Evolutionary conservation across 805 yeast species (phyloP), one percentile per base, ranked within the genome.

Genomic region (Osmozyma mogii): DNA sequence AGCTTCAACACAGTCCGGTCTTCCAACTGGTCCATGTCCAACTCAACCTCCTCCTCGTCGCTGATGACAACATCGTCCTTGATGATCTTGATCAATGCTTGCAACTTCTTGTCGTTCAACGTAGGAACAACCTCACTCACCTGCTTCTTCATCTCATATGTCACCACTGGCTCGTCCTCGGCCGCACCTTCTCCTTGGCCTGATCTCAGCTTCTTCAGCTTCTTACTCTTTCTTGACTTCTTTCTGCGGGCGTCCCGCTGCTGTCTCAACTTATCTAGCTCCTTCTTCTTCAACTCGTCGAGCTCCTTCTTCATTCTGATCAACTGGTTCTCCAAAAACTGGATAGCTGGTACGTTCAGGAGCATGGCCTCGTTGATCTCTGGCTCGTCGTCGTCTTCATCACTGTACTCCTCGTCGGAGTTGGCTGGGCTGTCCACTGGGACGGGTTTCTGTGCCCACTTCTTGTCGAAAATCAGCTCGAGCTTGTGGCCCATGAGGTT

Each of bases 81-180:
- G 42, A 92, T 85, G 38, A 92, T 85, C 29, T 81, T 75, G 38
- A 89, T 70, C 19, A 87, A 94, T 36, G 82, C 80, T 44, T 79
- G 83, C 45, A 89, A 63, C 60, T 84, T 84, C 55, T 79, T 75
- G 41, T 87, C 94, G 25, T 85, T 72, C 39, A 78, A 59, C 35
- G 75, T 77, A 30, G 79, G 77, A 52, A 92, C 88, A 43, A 78
- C 78, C 49, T 87, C 96, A 32, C 87, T 75, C 35, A 92, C 78
- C 53, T 85, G 92, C 52, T 84, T 84, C 70, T 92, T 92, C 97
- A 89, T 89, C 49, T 88, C 97, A 52, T 84, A 92, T 0, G 96
- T 84, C 30, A 89, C 85, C 31, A 52, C 55, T 9, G 64, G 62
- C 30, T 44, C 52, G 35, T 43, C 41, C 14, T 37, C 58, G 34